A percentile compares a stretch with the other conserved stretches of the same genome.
Evolutionary conservation across 768 basidiomycete genomes (phyloP).

Genomic region (Crucibulum laeve): DNA sequence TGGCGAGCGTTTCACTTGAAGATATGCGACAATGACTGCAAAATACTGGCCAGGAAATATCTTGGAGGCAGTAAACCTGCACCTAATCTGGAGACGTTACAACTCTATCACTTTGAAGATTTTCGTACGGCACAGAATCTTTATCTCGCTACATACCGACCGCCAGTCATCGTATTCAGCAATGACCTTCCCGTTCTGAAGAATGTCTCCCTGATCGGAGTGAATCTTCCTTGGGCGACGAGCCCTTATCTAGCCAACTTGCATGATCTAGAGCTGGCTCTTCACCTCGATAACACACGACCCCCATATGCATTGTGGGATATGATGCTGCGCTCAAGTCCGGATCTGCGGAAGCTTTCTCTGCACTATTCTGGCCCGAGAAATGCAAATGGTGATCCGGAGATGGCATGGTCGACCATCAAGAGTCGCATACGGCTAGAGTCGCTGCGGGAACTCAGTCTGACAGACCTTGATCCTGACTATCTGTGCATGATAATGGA

Average conservation of each 20-base stretch:
- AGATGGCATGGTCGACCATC: slow-evolving; percentile 27
- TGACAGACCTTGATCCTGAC: slow-evolving; percentile 54
- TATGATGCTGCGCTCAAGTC: slow-evolving; percentile 45
- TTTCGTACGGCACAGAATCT: slow-evolving; percentile 47
- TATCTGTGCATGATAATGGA: slow-evolving; percentile 44
- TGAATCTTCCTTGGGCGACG: slow-evolving; percentile 57
- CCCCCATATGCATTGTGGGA: slow-evolving; percentile 53
- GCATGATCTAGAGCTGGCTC: slow-evolving; percentile 50
- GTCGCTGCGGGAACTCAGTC: slow-evolving; percentile 37
- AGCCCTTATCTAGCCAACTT: slow-evolving; percentile 47
- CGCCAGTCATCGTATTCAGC: slow-evolving; percentile 54
- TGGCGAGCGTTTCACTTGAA: slow-evolving; percentile 62
- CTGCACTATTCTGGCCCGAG: slow-evolving; percentile 60
- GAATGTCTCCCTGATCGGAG: slow-evolving; percentile 60
- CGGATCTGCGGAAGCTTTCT: slow-evolving; percentile 39
- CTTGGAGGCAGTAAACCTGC: slow-evolving; percentile 49
- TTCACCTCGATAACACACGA: slow-evolving; percentile 56
- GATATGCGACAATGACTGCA: slow-evolving; percentile 57
- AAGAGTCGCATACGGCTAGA: slow-evolving; percentile 30
- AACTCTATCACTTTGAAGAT: slow-evolving; percentile 63
- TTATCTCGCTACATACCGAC: slow-evolving; percentile 50
- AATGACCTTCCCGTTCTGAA: slow-evolving; percentile 46
- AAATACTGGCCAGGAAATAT: slow-evolving; percentile 44
- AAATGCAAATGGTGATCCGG: slow-evolving; percentile 25
- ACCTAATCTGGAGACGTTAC: slow-evolving; percentile 52